These are phyloP conservation scores for Torrubiellomyces zombiae DNA, from an alignment of 2,329 filamentous ascomycete genomes.

Conservation along the genomic window DNA sequence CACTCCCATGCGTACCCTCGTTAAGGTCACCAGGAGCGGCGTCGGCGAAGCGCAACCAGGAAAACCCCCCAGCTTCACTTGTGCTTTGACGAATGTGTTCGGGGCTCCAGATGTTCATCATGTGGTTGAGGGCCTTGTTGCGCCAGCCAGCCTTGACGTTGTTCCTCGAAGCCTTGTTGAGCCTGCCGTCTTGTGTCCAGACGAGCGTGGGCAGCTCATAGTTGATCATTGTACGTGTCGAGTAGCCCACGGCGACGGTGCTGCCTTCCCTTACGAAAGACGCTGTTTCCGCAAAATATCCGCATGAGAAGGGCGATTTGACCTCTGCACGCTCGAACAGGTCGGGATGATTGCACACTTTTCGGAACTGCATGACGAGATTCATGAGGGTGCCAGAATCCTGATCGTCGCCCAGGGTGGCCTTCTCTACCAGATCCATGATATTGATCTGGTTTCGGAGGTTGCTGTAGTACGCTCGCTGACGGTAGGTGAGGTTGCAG, in stretches of 20 bases:
- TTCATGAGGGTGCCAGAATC: slow-evolving; percentile 97
- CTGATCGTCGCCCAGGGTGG: slow-evolving; percentile 80
- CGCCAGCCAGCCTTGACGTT: slow-evolving; percentile 68
- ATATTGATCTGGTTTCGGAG: slow-evolving; percentile 95
- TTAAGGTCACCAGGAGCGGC: slow-evolving; percentile 58
- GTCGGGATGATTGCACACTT: slow-evolving; percentile 97
- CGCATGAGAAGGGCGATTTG: slow-evolving; percentile 65
- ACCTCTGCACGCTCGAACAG: slow-evolving; percentile 91
- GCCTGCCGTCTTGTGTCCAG: slow-evolving; percentile 63
- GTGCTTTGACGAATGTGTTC: slow-evolving; percentile 56
- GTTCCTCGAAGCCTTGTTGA: slow-evolving; percentile 55
- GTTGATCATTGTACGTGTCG: slow-evolving; percentile 70
- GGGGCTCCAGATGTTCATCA: slow-evolving; percentile 83
- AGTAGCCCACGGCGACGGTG: slow-evolving; percentile 69
- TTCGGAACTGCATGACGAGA: slow-evolving; percentile 98
- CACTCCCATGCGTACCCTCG: slow-evolving; percentile 46
- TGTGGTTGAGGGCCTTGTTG: slow-evolving; percentile 55
- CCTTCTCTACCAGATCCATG: slow-evolving; percentile 96
- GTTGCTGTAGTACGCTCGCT: slow-evolving; percentile 83
- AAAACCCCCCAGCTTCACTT: slow-evolving; percentile 52
- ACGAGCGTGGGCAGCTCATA: slow-evolving; percentile 68
- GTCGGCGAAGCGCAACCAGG: slow-evolving; percentile 80
- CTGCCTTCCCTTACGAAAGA: slow-evolving; percentile 84
- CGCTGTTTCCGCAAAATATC: slow-evolving; percentile 85
- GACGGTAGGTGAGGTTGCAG: slow-evolving; percentile 91